These are phyloP conservation scores for Noccaea bulbosa DNA, from an alignment of 345 rosid genomes.

Conservation along the genomic window DNA sequence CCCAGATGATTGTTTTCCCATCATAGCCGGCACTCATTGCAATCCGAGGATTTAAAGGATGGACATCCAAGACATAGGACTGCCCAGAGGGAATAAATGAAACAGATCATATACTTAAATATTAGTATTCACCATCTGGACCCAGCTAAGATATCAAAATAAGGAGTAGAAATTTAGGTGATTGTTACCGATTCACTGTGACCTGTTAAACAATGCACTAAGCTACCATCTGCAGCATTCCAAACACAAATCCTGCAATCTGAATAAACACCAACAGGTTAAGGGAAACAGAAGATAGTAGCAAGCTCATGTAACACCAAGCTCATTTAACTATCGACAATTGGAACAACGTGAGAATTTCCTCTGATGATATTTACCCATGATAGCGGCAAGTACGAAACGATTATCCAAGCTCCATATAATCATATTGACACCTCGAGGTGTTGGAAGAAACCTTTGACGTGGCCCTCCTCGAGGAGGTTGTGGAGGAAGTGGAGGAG, in stretches of 20 bases:
- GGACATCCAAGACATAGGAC: slow-evolving; percentile 99
- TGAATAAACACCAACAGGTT: slow-evolving; percentile 47
- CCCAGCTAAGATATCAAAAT: slow-evolving; percentile 31
- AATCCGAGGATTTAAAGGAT: slow-evolving; percentile 96
- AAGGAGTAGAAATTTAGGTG: slow-evolving; percentile 33
- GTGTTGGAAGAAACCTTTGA: slow-evolving; percentile 94
- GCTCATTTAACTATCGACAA: slow-evolving; percentile 9
- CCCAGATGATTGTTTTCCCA: slow-evolving; percentile 97
- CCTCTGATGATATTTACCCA: slow-evolving; percentile 66
- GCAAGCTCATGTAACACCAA: slow-evolving; percentile 25
- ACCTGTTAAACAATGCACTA: slow-evolving; percentile 97
- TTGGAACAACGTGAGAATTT: slow-evolving; percentile 1
- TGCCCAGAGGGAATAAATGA: slow-evolving; percentile 48
- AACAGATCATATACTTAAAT: slow-evolving; percentile 18
- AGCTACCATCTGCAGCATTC: slow-evolving; percentile 98
- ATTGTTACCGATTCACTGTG: slow-evolving; percentile 88
- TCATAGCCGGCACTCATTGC: slow-evolving; percentile 99
- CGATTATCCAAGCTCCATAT: slow-evolving; percentile 99
- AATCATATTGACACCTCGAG: slow-evolving; percentile 99
- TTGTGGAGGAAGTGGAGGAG: slow-evolving; percentile 98
- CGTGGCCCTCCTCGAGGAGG: slow-evolving; percentile 99
- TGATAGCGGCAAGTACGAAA: slow-evolving; percentile 98
- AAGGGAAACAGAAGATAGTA: slow-evolving; percentile 26
- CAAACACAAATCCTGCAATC: slow-evolving; percentile 99
- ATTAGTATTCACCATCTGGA: slow-evolving; percentile 25